Base-by-base conservation (phyloP, 2,329 filamentous ascomycete genomes). In the Penicillium sp. region DNA sequence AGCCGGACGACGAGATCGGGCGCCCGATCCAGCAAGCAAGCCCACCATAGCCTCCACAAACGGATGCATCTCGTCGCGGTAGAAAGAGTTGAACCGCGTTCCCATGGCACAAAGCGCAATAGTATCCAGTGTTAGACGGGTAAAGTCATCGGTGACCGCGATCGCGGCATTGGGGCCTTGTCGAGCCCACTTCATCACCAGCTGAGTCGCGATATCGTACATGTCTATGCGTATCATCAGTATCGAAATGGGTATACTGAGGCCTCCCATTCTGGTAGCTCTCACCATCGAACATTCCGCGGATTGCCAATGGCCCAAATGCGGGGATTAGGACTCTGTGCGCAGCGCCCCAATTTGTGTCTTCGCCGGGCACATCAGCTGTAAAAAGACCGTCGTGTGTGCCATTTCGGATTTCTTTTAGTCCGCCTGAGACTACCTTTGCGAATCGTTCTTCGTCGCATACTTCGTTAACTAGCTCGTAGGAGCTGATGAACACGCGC, bases 11-110 rank as follows among this genome's bases (percentile, higher is more conserved):
- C 73, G 74, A 11, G 80, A 71, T 31, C 85, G 79, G 9, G 73
- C 76, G 31, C 82, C 83, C 6, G 80, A 82, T 59, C 87, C 85
- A 13, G 71, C 66, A 1, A 92, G 76, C 53, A 89, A 83, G n/a
- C 80, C 79, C 1, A 79, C 79, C 88, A 91, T 90, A 33, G 87
- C 83, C 45, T 80, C 71, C 39, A 91, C 80, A 64, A 92, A 91
- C 0, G 88, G 88, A 62, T 92, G 89, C 70, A 88, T 76, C 9
- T 85, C 79, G 14, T 89, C 83, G 27, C 80, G 79, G 68, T 91
- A 92, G 72, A 87, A 91, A 1, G 84, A 87, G 73, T 91, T 91
- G 79, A 91, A 91, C 19, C 89, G 85, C 57, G 81, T 88, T 37
- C 84, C 83, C 85, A 90, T 88, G n/a, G 84, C 79, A 70, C 87